phyloP scores from a whole-genome alignment of 2,329 filamentous ascomycete genomes.

The Dichotomopilus funicola region DNA sequence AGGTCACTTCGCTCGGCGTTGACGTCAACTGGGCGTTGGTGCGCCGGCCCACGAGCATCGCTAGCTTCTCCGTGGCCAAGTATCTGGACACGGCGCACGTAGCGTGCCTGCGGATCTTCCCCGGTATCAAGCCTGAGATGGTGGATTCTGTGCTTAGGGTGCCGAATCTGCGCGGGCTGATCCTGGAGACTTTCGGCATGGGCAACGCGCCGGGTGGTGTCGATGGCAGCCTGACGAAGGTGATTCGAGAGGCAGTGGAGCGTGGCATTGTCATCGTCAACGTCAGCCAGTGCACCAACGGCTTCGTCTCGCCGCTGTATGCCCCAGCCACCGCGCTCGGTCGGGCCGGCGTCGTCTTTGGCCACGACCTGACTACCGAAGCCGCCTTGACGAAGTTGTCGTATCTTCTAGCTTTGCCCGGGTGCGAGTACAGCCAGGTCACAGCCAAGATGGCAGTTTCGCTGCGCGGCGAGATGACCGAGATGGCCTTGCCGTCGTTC shows the following conservation, averaged over 20 bases:
- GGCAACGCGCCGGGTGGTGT: conserved; percentile 82
- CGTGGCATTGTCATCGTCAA: conserved; percentile 83
- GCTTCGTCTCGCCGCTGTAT: conserved; percentile 72
- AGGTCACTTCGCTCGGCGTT: conserved; percentile 72
- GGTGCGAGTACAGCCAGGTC: conserved; percentile 59
- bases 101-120: conserved; percentile 82
- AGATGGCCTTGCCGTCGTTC: conserved; percentile 65
- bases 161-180: conserved; percentile 70
- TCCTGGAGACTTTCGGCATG: conserved; percentile 89
- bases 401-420: conserved; percentile 67
- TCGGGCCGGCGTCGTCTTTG: conserved; percentile 79
- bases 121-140: conserved; percentile 90
- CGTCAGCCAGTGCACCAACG: conserved; percentile 79
- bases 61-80: conserved; percentile 66
- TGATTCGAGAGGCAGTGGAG: conserved; percentile 69
- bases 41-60: conserved; percentile 64
- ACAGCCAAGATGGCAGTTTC: conserved; percentile 65
- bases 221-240: conserved; percentile 70
- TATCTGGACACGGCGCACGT: conserved; percentile 82
- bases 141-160: conserved; percentile 74
- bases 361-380: conserved; percentile 82
- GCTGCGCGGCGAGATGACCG: conserved; percentile 79
- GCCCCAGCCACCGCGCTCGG: conserved; percentile 72
- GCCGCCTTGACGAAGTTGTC: conserved; percentile 86
- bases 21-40: conserved; percentile 76